phyloP scores from a whole-genome alignment of 1,284 basidiomycete genomes.

The Leccinum pachyderme region DNA sequence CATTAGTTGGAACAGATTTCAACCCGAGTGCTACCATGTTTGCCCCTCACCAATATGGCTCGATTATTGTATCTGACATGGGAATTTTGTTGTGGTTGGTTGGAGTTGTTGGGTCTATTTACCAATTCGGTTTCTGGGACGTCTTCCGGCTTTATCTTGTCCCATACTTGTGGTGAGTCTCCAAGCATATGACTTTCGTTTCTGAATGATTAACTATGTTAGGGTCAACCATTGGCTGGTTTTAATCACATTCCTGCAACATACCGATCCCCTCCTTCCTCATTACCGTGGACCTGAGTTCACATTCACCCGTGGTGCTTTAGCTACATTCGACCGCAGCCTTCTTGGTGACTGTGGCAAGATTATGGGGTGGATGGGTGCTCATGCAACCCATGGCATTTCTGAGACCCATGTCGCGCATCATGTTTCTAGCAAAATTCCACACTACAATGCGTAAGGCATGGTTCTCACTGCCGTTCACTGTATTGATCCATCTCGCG shows the following conservation, averaged over 20 bases:
- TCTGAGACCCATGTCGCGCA: conserved; percentile 93
- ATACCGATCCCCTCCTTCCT: conserved; percentile 92
- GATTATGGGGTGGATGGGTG: conserved; percentile 76
- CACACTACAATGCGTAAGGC: conserved; percentile 80
- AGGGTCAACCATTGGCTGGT: conserved; percentile 90
- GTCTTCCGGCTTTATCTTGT: conserved; percentile 83
- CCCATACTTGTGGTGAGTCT: conserved; percentile 82
- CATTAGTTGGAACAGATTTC: conserved; percentile 60
- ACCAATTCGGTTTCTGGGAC: conserved; percentile 68
- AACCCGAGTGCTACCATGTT: conserved; percentile 82
- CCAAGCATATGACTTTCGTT: neutral
- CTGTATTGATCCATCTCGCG: conserved; percentile 3
- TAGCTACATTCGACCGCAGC: conserved; percentile 89
- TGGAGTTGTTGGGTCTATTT: conserved; percentile 58
- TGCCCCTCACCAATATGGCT: conserved; percentile 74
- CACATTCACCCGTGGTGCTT: conserved; percentile 94
- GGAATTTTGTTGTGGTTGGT: conserved; percentile 77
- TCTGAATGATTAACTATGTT: conserved; percentile 2
- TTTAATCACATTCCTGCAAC: conserved; percentile 93
- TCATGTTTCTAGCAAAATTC: conserved; percentile 91
- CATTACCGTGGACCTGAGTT: conserved; percentile 93
- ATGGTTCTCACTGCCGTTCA: neutral
- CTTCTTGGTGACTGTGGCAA: conserved; percentile 80
- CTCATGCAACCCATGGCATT: conserved; percentile 81
- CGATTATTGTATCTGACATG: conserved; percentile 84